Evolutionary conservation across 768 basidiomycete species (phyloP), one percentile per base, ranked within the genome.

Genomic region (Lactarius vividus): DNA sequence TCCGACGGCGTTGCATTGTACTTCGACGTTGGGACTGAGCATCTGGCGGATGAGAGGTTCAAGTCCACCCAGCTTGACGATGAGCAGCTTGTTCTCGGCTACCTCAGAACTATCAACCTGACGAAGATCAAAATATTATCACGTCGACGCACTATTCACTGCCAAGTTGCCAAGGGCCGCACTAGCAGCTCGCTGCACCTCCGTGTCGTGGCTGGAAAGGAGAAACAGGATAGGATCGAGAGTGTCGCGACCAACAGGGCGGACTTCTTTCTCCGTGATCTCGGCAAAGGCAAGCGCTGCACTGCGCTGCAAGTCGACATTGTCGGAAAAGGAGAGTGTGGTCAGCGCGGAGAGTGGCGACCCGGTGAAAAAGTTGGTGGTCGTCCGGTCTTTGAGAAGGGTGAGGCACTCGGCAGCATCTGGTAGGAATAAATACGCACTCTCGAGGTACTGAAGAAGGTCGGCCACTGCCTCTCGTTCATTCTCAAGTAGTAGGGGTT

Each of bases 21-120:
- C 97, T 75, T 99, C 97, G 49, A 98, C 96, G 73, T 98, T 99
- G 2, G 96, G 95, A 71, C 92, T 94, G 61, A 98, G 87, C 97
- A 99, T 99, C 77, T 99, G 97, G 63, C 96, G 88, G 72, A 99
- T 98, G 71, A 99, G 83, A 57, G 96, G 97, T 75, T 99, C 97
- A 53, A 99, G 85, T 62, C 97, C 97, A 57, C 96, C 96, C 37
- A 99, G 85, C 77, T 95, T 94, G 71, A 99, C 97, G 71, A 99
- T 98, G 74, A 98, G 89, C 69, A 98, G 84, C 77, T 99, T 99
- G 85, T 99, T 99, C 77, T 98, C 97, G 63, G 94, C 96, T 99
- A 71, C 23, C 26, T 20, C 44, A 54, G 26, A 13, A 59, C 53
- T 64, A 71, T 61, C 62, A 69, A 28, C 39, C 28, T 42, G 46